phyloP scores from a whole-genome alignment of 106 monocot genomes.

The Dioscorea alata region DNA sequence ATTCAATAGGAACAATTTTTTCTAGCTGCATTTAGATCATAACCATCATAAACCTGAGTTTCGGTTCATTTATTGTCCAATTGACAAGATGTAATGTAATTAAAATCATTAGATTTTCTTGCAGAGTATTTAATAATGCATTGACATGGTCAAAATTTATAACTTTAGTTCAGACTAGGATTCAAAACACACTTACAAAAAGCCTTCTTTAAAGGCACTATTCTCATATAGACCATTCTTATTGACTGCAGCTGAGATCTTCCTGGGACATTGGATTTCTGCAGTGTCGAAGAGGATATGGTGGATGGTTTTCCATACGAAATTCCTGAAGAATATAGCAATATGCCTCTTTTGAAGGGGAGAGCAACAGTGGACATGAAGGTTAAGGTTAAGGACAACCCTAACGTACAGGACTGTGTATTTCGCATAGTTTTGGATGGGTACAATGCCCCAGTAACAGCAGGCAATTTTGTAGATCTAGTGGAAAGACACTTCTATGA shows the following conservation, averaged over 20 bases:
- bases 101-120: too few relatives aligned
- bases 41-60: too few relatives aligned
- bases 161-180: neutral
- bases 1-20: too few relatives aligned
- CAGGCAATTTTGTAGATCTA: conserved; percentile 90
- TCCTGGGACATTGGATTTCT: conserved; percentile 94
- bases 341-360: conserved; percentile 90
- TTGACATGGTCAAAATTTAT: too few relatives aligned
- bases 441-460: conserved; percentile 91
- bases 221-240: conserved; percentile 88
- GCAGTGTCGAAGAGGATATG: conserved; percentile 99
- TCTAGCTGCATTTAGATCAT: too few relatives aligned
- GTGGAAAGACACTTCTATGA: conserved; percentile 96
- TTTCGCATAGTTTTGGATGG: conserved; percentile 96
- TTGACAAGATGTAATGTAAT: too few relatives aligned
- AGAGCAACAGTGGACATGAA: conserved; percentile 97
- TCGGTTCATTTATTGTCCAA: too few relatives aligned
- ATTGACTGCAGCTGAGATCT: conserved; percentile 99
- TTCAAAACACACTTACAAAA: neutral
- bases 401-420: conserved; percentile 73
- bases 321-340: conserved; percentile 83
- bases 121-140: too few relatives aligned
- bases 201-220: conserved; percentile 21
- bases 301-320: conserved; percentile 89
- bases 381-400: conserved; percentile 96